Evolutionary conservation across 129 eudicot genomes (phyloP), one percentile per base, ranked within the genome.

Genomic region (Ambrosia artemisiifolia): DNA sequence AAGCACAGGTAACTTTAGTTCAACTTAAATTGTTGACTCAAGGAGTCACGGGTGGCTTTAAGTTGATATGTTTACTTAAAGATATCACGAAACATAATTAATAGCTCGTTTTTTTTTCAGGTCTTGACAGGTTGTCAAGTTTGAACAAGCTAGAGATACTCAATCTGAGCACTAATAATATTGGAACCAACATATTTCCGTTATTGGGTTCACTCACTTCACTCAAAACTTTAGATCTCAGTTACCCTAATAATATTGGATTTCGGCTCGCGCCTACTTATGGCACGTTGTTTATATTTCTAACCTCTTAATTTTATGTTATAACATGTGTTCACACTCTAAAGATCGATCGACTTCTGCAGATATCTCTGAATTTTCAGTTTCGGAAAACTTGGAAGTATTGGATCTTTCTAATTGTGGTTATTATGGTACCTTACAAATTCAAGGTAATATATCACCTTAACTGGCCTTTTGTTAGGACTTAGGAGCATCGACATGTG

Each of bases 181-280:
- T 69, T 6, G 47, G 16, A 8, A 69, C 38, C 62, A 40, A 34
- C 16, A 69, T 70, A 30, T 38, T 70, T 12, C 53, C 54, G 7
- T 63, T 43, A 7, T 50, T 74, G 55, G 14, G 64, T 74, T 54
- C 36, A 4, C 65, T 63, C 54, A 51, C 71, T 35, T 74, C 65
- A 19, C 78, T 63, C 24, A 35, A 2, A 64, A n/a, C 1, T 18
- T 36, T 74, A 28, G 28, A 64, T 74, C 44, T 65, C 12, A 4
- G 65, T 4, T 2, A 1, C 33, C n/a, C n/a, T n/a, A n/a, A n/a
- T n/a, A n/a, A n/a, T n/a, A n/a, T n/a, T n/a, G n/a, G n/a, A n/a
- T n/a, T n/a, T n/a, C n/a, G n/a, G n/a, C n/a, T n/a, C n/a, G n/a
- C n/a, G n/a, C n/a, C 78, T 13, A 49, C 55, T 51, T 14, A 63